These are phyloP conservation scores for Gossypium rotundifolium DNA, from an alignment of 345 rosid species.

Conservation along the genomic window DNA sequence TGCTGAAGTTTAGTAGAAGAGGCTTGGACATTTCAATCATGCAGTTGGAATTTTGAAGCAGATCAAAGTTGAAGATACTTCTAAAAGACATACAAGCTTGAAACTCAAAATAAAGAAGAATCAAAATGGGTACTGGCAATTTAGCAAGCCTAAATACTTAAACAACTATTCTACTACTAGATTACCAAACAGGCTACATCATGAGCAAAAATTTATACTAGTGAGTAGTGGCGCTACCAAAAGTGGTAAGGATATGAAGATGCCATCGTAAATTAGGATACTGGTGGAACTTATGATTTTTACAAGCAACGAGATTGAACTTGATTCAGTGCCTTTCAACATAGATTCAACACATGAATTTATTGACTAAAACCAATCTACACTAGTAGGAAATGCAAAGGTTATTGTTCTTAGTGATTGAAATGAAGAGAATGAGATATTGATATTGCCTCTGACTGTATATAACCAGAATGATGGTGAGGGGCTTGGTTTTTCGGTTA, in stretches of 20 bases:
- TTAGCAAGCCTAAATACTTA: conserved; percentile 62
- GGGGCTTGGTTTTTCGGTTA: conserved; percentile 50
- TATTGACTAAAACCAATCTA: conserved; percentile 41
- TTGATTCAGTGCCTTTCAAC: conserved; percentile 68
- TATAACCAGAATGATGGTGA: conserved; percentile 38
- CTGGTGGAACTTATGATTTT: conserved; percentile 54
- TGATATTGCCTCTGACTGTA: conserved; percentile 42
- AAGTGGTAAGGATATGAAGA: conserved; percentile 91
- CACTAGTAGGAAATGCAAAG: conserved; percentile 47
- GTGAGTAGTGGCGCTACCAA: conserved; percentile 89
- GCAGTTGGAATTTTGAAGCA: conserved; percentile 37
- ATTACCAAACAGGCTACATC: conserved; percentile 41
- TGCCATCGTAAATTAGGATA: conserved; percentile 87
- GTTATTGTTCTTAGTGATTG: conserved; percentile 88
- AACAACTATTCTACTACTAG: conserved; percentile 59
- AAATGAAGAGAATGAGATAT: conserved; percentile 70
- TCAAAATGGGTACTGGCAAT: conserved; percentile 79
- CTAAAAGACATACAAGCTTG: conserved; percentile 63
- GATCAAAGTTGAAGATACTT: conserved; percentile 68
- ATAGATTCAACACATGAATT: conserved; percentile 47
- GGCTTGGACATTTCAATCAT: no score
- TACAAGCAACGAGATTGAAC: conserved; percentile 54
- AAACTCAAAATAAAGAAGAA: conserved; percentile 88
- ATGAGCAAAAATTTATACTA: conserved; percentile 51
- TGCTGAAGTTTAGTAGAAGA: no score